These are phyloP conservation scores for Fraxinus anomala DNA, from an alignment of 257 asterid species.

Conservation along the genomic window DNA sequence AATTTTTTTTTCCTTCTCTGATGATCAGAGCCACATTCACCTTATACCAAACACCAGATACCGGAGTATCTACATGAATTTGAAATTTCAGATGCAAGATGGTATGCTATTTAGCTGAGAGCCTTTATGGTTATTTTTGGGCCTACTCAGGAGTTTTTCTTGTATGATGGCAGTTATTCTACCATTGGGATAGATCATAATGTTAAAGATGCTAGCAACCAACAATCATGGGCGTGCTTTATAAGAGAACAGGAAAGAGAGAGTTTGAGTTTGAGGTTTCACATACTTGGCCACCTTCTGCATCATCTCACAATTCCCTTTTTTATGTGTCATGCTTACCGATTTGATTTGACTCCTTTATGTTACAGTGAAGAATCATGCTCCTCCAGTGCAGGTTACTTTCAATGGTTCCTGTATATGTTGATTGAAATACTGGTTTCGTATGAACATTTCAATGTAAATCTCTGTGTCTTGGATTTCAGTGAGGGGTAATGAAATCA, in stretches of 20 bases:
- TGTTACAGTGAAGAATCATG: conserved; percentile 74
- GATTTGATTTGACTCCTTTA: conserved; percentile 24
- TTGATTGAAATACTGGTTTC: conserved; percentile 23
- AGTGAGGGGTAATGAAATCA: conserved; percentile 51
- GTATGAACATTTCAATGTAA: conserved; percentile 8
- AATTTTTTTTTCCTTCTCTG: conserved; percentile 16
- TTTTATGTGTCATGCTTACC: conserved; percentile 23
- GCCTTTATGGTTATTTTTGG: conserved; percentile 9
- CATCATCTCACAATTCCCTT: conserved; percentile 11
- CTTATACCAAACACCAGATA: conserved; percentile 37
- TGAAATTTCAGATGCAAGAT: conserved; percentile 43
- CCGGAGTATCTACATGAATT: conserved; percentile 30
- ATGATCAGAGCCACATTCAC: conserved; percentile 41
- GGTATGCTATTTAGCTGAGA: conserved; percentile 41
- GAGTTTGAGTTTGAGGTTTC: conserved; percentile 52
- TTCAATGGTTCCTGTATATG: conserved; percentile 15
- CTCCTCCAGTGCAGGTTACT: conserved; percentile 67
- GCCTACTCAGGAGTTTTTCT: conserved; percentile 19
- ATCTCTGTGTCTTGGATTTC: conserved; percentile 16
- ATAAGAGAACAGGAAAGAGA: conserved; percentile 45
- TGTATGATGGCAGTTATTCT: conserved; percentile 47
- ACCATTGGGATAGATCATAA: conserved; percentile 32
- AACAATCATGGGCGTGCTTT: conserved; percentile 27
- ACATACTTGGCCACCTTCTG: conserved; percentile 27
- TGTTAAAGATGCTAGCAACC: conserved; percentile 33